These are phyloP conservation scores for Cercophora samala DNA, from an alignment of 495 filamentous ascomycete species.

Conservation along the genomic window DNA sequence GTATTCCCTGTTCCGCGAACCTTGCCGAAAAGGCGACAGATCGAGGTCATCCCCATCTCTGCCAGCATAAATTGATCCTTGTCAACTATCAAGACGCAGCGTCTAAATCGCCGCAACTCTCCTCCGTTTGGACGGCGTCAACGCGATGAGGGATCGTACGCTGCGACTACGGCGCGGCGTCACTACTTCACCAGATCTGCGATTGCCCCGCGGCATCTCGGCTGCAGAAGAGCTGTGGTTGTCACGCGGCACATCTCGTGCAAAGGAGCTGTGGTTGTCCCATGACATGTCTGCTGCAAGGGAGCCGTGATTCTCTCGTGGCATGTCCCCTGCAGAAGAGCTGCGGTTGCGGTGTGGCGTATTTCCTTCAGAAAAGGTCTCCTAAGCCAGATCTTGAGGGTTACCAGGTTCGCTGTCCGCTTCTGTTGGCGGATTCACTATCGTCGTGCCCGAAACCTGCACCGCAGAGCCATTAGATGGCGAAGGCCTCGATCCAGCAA, in stretches of 20 bases:
- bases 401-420: neutral
- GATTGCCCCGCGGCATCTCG: too few species aligned
- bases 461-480: neutral
- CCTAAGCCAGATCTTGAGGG: neutral
- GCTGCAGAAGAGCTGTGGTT: too few species aligned
- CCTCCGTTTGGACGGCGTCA: neutral
- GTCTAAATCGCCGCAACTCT: neutral
- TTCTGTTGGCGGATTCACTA: neutral
- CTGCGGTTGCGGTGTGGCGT: neutral
- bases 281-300: too few species aligned
- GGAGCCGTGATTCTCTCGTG: neutral
- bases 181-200: neutral
- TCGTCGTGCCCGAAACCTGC: neutral
- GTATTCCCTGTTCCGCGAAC: neutral
- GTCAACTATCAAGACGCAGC: neutral
- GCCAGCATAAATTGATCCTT: neutral
- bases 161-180: neutral
- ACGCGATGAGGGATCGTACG: neutral
- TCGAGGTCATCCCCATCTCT: neutral
- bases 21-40: neutral
- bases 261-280: neutral
- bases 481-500: neutral
- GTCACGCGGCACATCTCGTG: too few species aligned
- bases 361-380: neutral
- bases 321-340: too few species aligned